Conservation (phyloP, 768 basidiomycete species). For the Mycena galopus region DNA sequence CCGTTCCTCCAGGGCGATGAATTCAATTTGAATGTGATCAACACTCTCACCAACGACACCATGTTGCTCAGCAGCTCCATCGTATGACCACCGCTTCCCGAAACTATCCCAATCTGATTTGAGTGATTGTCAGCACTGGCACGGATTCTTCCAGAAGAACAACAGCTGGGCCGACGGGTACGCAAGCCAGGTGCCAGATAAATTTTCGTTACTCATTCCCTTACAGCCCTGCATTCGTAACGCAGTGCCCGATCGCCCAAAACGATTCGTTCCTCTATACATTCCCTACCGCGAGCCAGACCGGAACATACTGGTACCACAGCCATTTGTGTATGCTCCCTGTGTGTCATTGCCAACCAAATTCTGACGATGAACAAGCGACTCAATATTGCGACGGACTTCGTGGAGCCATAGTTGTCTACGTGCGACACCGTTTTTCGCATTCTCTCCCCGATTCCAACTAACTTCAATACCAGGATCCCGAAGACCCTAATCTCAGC, state of each 20-base stretch:
- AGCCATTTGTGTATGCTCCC: slow-evolving; percentile 19
- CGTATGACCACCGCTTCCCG: background rate
- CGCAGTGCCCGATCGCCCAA: slow-evolving; percentile 51
- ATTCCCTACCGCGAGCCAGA: slow-evolving; percentile 46
- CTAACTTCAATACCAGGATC: slow-evolving; percentile 43
- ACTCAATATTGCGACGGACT: slow-evolving; percentile 62
- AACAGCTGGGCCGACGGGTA: slow-evolving; percentile 53
- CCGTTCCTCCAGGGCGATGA: slow-evolving; percentile 40
- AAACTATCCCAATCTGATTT: background rate
- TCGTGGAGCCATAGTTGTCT: slow-evolving; percentile 53
- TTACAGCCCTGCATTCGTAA: slow-evolving; percentile 41
- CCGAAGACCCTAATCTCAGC: slow-evolving; percentile 44
- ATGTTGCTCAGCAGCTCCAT: slow-evolving; percentile 54
- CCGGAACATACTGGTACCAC: slow-evolving; percentile 35
- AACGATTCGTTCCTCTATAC: slow-evolving; percentile 49
- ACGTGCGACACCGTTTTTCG: no score
- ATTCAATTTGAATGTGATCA: slow-evolving; percentile 53
- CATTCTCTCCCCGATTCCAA: no score
- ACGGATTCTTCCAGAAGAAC: slow-evolving; percentile 51
- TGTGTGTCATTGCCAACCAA: background rate
- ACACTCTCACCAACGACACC: slow-evolving; percentile 50
- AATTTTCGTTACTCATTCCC: slow-evolving; percentile 28
- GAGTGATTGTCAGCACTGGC: slow-evolving; percentile 53
- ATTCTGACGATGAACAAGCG: slow-evolving; percentile 36
- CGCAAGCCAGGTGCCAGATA: slow-evolving; percentile 40